Evolutionary conservation across 768 basidiomycete species (phyloP).

Genomic region (Chalciporus pseudorubinellus): DNA sequence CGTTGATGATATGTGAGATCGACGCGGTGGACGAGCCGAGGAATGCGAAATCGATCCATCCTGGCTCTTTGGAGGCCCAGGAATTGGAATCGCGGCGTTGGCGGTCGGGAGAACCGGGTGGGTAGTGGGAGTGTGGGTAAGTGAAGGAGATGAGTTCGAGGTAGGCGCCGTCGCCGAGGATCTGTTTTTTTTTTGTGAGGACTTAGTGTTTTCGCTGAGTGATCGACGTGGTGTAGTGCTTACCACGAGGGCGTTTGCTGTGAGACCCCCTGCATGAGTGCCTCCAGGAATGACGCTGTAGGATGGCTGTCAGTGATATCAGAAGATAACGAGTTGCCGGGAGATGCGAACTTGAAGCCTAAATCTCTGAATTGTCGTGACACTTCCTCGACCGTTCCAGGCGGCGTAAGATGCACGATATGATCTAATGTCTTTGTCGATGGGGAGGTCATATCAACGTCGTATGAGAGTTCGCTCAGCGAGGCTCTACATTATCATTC

Average conservation of each 20-base stretch:
- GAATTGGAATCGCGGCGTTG: conserved; percentile 42
- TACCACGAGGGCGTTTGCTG: conserved; percentile 66
- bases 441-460: conserved; percentile 20
- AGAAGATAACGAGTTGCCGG: no score
- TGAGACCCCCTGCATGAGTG: conserved; percentile 58
- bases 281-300: conserved; percentile 65
- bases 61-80: conserved; percentile 54
- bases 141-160: conserved; percentile 71
- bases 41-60: conserved; percentile 70
- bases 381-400: conserved; percentile 50
- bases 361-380: conserved; percentile 53
- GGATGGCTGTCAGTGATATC: no score
- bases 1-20: conserved; percentile 55
- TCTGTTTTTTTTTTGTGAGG: no score
- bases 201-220: no score
- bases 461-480: not conserved
- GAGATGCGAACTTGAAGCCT: conserved; percentile 62
- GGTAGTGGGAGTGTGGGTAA: conserved; percentile 52
- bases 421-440: conserved; percentile 58
- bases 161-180: conserved; percentile 50
- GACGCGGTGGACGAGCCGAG: conserved; percentile 48
- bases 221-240: conserved; percentile 12
- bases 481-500: not conserved
- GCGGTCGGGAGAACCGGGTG: conserved; percentile 46
- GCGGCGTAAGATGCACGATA: conserved; percentile 69